Evolutionary conservation across 345 rosid genomes (phyloP).

Genomic region (Eucalyptus guilfoylei): DNA sequence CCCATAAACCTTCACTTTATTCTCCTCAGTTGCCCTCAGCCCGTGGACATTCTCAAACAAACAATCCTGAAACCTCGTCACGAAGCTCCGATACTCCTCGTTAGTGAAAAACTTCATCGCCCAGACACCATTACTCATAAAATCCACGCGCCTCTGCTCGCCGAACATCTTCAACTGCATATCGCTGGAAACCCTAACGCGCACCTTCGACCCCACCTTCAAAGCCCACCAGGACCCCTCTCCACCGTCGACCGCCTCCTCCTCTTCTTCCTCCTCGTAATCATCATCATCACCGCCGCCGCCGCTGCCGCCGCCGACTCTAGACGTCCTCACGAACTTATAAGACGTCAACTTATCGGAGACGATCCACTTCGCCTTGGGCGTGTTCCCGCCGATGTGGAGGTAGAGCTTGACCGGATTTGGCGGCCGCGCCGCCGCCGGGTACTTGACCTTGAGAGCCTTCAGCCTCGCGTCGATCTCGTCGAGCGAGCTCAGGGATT

Average conservation of each 20-base stretch:
- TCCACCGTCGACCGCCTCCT: constrained; percentile 5
- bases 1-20: constrained; percentile 63
- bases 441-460: constrained; percentile 50
- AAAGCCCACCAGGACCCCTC: constrained; percentile 51
- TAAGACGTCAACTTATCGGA: constrained; percentile 53
- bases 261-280: constrained; percentile 10
- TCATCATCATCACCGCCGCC: constrained; percentile 26
- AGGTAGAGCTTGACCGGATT: constrained; percentile 75
- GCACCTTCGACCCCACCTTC: constrained; percentile 56
- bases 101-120: constrained; percentile 69
- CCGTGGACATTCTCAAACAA: constrained; percentile 81
- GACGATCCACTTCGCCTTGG: constrained; percentile 70
- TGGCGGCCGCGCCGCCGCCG: constrained; percentile 1
- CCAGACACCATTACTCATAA: constrained; percentile 74
- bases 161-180: constrained; percentile 87
- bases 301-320: constrained; percentile 2
- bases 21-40: constrained; percentile 53
- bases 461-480: constrained; percentile 53
- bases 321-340: constrained; percentile 24
- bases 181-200: constrained; percentile 58
- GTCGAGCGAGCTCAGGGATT: constrained; percentile 8
- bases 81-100: constrained; percentile 56
- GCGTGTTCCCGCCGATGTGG: constrained; percentile 75
- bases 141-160: constrained; percentile 74
- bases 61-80: constrained; percentile 57